Evolutionary conservation across 1,284 basidiomycete genomes (phyloP), one percentile per base, ranked within the genome.

Genomic region (Blastosporella zonata): DNA sequence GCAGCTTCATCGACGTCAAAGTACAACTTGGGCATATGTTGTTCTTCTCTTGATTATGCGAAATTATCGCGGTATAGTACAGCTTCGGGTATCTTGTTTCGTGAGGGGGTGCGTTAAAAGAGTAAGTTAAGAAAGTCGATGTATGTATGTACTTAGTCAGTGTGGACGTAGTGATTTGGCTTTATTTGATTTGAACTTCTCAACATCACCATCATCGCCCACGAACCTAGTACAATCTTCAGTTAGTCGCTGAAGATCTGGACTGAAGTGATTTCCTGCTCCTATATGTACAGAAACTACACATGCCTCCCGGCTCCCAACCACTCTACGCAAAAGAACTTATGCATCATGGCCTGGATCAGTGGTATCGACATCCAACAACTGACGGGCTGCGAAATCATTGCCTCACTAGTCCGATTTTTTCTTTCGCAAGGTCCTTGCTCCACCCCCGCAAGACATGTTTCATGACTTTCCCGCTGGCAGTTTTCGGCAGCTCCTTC

Each of bases 401-500:
- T 12, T 36, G 34, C 12, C 17, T 20, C 8, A 69, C 67, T 21
- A 54, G 52, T 27, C 73, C 74, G 31, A 72, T 47, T 8, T 57
- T 55, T 45, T 64, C 67, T 58, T 63, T 56, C 12, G 70, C 73
- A 23, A 82, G 59, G 12, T 78, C 73, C 46, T 69, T 68, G 59
- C 78, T 76, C 81, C 80, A 82, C 10, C 68, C 66, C 36, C 81
- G 65, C 51, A 84, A 60, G 6, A 90, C 64, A 66, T 91, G 87
- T 69, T 93, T 93, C 82, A 83, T 81, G 31, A 94, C 82, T 67
- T 94, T 94, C 36, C 91, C 91, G 57, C 90, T 93, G 15, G 86
- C 88, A 5, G 90, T 94, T 72, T 90, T 92, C 0, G 91, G 91
- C 9, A 93, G 65, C 54, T 89, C 84, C 18, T 67, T 63, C 6